Percentiles rank a stretch among this genome's conserved stretches.
phyloP scores from a whole-genome alignment of 2,329 filamentous ascomycete species.

The Apiospora malaysiana region DNA sequence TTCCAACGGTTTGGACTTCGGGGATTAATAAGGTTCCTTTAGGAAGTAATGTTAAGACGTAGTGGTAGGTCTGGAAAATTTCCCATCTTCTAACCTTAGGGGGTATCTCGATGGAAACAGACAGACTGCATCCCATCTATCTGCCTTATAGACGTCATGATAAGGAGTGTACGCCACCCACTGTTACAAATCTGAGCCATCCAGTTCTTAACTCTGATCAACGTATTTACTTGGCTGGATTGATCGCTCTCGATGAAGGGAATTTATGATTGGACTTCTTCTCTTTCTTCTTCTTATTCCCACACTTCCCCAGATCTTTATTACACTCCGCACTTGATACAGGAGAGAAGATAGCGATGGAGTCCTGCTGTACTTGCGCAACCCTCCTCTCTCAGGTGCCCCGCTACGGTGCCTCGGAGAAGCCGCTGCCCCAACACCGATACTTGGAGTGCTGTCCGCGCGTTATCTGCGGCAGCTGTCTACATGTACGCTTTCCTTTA shows the following conservation, averaged over 20 bases:
- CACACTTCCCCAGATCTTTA: not conserved
- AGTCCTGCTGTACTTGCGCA: conserved; percentile 75
- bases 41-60: not conserved
- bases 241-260: not conserved
- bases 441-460: conserved; percentile 72
- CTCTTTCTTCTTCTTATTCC: not conserved
- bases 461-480: conserved; percentile 74
- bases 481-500: conserved; percentile 57
- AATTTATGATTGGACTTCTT: not conserved
- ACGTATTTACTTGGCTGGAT: not conserved
- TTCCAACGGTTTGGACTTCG: not conserved
- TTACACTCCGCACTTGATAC: not conserved
- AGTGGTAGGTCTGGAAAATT: no score
- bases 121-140: not conserved
- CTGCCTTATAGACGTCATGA: not conserved
- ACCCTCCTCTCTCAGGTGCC: conserved; percentile 61
- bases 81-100: not conserved
- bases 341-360: conserved; percentile 25
- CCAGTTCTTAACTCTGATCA: not conserved
- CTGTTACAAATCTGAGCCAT: conserved; percentile 6
- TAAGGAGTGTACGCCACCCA: conserved; percentile 13
- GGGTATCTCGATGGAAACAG: not conserved
- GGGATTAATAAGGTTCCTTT: conserved; percentile 11
- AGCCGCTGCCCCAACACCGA: conserved; percentile 64
- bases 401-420: conserved; percentile 62